Percentiles rank a stretch among this genome's conserved stretches.
Conservation (phyloP, 1,139 yeast genomes). For the Scheffersomyces parashehatae region DNA sequence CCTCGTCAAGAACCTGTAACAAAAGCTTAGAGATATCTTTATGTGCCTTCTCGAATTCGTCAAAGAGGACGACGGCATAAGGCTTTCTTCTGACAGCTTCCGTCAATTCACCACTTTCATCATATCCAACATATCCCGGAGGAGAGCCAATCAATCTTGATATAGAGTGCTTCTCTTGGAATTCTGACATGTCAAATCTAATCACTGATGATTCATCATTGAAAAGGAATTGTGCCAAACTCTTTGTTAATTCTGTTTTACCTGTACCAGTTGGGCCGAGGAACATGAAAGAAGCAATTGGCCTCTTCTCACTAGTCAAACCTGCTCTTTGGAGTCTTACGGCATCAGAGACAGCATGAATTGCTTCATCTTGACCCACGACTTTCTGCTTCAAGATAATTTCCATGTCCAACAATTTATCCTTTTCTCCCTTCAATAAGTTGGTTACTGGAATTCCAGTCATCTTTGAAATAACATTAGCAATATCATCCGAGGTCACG, state of each 20-base stretch:
- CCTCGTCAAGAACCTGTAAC: slow-evolving; percentile 92
- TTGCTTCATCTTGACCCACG: slow-evolving; percentile 95
- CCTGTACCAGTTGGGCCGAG: slow-evolving; percentile 99
- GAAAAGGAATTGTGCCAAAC: slow-evolving; percentile 86
- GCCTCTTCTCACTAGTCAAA: slow-evolving; percentile 86
- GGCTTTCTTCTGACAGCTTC: slow-evolving; percentile 96
- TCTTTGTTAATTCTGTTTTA: slow-evolving; percentile 91
- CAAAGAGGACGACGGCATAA: slow-evolving; percentile 87
- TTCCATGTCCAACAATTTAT: slow-evolving; percentile 87
- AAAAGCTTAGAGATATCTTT: slow-evolving; percentile 87
- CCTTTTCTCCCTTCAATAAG: slow-evolving; percentile 91
- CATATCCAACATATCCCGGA: slow-evolving; percentile 97
- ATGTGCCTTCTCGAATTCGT: slow-evolving; percentile 97
- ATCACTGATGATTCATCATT: slow-evolving; percentile 84
- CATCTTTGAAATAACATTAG: slow-evolving; percentile 87
- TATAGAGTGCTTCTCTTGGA: slow-evolving; percentile 90
- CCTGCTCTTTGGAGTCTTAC: slow-evolving; percentile 97
- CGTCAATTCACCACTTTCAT: slow-evolving; percentile 92
- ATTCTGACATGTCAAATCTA: slow-evolving; percentile 96
- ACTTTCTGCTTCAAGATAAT: slow-evolving; percentile 71
- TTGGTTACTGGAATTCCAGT: slow-evolving; percentile 96
- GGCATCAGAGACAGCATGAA: slow-evolving; percentile 85
- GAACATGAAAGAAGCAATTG: slow-evolving; percentile 94
- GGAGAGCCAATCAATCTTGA: slow-evolving; percentile 95
- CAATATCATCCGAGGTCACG: slow-evolving; percentile 92